These are phyloP conservation scores for Eimeria tenella DNA, from an alignment of 169 alveolate genomes.

Conservation along the genomic window DNA sequence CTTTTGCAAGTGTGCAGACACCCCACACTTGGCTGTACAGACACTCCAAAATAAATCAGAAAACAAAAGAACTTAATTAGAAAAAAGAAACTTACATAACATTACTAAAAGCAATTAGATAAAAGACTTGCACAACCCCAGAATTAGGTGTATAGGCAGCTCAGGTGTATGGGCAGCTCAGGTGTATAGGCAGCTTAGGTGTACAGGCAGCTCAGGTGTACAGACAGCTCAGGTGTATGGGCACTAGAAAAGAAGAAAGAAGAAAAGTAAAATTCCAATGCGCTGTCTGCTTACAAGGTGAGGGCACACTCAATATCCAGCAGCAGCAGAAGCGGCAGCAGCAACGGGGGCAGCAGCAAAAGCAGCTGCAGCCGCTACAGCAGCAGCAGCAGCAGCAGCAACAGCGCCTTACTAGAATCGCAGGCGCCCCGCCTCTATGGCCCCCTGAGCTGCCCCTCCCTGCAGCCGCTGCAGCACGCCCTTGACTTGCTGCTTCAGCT, in stretches of 20 bases:
- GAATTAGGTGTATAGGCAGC: too few relatives aligned
- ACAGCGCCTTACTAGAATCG: neutral
- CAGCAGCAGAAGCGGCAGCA: neutral
- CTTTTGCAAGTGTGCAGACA: neutral
- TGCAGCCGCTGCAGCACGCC: slow-evolving; percentile 80
- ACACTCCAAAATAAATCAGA: neutral
- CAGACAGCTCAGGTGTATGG: too few relatives aligned
- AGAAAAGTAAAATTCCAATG: too few relatives aligned
- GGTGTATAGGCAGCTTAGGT: too few relatives aligned
- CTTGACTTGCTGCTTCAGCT: slow-evolving; percentile 85
- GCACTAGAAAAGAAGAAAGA: too few relatives aligned
- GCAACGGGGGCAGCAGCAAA: neutral
- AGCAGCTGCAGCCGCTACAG: too few relatives aligned
- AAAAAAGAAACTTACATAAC: neutral
- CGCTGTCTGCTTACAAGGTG: too few relatives aligned
- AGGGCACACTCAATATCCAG: neutral
- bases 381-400: neutral
- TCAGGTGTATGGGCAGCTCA: too few relatives aligned
- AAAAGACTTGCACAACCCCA: neutral
- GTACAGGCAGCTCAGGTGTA: too few relatives aligned
- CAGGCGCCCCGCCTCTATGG: slow-evolving; percentile 67
- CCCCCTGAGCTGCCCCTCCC: slow-evolving; percentile 2
- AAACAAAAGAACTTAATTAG: neutral
- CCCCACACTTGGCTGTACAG: neutral
- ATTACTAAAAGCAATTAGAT: neutral